phyloP scores from a whole-genome alignment of 2,329 filamentous ascomycete genomes.

The Penicillium psychrosexuale region DNA sequence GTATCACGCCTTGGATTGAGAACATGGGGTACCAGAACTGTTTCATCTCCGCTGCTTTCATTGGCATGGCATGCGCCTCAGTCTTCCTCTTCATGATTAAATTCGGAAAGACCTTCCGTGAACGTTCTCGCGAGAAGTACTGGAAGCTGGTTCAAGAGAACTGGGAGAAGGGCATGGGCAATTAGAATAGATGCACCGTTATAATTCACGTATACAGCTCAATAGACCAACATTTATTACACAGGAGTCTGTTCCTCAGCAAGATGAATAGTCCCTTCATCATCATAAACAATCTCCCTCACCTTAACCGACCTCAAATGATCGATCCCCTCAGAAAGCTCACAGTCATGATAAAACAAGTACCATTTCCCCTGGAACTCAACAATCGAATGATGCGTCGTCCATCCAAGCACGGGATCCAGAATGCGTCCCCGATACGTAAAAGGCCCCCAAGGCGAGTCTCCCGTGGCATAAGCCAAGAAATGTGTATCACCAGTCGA shows the following conservation, averaged over 20 bases:
- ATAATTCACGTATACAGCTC: background rate
- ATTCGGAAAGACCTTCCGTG: slow-evolving; percentile 38
- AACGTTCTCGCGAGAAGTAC: slow-evolving; percentile 35
- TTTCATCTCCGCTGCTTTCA: slow-evolving; percentile 43
- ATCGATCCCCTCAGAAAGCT: slow-evolving; percentile 64
- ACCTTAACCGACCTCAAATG: slow-evolving; percentile 73
- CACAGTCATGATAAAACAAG: slow-evolving; percentile 73
- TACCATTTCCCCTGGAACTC: slow-evolving; percentile 71
- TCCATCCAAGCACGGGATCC: slow-evolving; percentile 76
- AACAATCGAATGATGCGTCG: slow-evolving; percentile 75
- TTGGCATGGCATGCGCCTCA: slow-evolving; percentile 37
- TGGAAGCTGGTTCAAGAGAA: slow-evolving; percentile 39
- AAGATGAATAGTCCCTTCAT: slow-evolving; percentile 58
- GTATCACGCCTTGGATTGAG: slow-evolving; percentile 48
- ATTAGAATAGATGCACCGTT: slow-evolving; percentile 14
- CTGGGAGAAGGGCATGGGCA: slow-evolving; percentile 33
- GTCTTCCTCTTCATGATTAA: slow-evolving; percentile 42
- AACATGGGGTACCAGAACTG: slow-evolving; percentile 46
- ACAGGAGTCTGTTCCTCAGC: slow-evolving; percentile 7
- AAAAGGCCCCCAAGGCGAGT: slow-evolving; percentile 67
- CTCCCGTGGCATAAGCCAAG: slow-evolving; percentile 65
- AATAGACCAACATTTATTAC: background rate
- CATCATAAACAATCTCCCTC: slow-evolving; percentile 70
- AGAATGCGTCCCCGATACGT: slow-evolving; percentile 68
- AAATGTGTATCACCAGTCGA: slow-evolving; percentile 76